These are phyloP conservation scores for Scheffersomyces insectosa DNA, from an alignment of 1,139 yeast species.

Conservation along the genomic window DNA sequence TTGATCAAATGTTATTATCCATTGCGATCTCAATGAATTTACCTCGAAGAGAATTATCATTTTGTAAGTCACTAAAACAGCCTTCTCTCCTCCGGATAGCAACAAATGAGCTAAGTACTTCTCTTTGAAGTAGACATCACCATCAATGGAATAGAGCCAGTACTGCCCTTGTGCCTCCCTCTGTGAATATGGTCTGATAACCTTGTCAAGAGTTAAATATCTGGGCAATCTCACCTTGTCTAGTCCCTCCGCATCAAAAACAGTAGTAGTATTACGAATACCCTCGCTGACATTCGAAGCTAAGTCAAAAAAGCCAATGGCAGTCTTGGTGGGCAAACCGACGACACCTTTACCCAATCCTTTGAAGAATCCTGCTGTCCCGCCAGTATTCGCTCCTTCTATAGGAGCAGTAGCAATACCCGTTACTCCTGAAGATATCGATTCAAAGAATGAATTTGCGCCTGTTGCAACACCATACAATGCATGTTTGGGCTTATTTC, in stretches of 20 bases:
- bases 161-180: slow-evolving; percentile 93
- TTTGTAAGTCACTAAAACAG: slow-evolving; percentile 73
- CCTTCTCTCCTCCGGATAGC: slow-evolving; percentile 76
- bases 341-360: slow-evolving; percentile 94
- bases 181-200: slow-evolving; percentile 72
- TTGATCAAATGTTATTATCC: slow-evolving; percentile 66
- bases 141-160: slow-evolving; percentile 83
- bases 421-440: slow-evolving; percentile 81
- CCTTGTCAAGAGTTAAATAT: slow-evolving; percentile 64
- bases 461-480: slow-evolving; percentile 86
- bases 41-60: slow-evolving; percentile 71
- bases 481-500: slow-evolving; percentile 85
- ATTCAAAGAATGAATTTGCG: slow-evolving; percentile 85
- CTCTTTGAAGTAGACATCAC: slow-evolving; percentile 74
- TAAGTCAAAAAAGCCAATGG: slow-evolving; percentile 90
- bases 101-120: slow-evolving; percentile 82
- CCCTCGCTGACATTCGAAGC: slow-evolving; percentile 95
- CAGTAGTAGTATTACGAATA: slow-evolving; percentile 88
- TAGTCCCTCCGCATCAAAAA: slow-evolving; percentile 77
- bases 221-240: slow-evolving; percentile 85
- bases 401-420: slow-evolving; percentile 92
- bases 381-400: slow-evolving; percentile 82
- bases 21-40: slow-evolving; percentile 57
- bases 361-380: slow-evolving; percentile 87
- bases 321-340: slow-evolving; percentile 95